A percentile compares a stretch with the other conserved stretches of the same genome.
Evolutionary conservation across 495 filamentous ascomycete species (phyloP).

Genomic region (Penicillium verhagenii): DNA sequence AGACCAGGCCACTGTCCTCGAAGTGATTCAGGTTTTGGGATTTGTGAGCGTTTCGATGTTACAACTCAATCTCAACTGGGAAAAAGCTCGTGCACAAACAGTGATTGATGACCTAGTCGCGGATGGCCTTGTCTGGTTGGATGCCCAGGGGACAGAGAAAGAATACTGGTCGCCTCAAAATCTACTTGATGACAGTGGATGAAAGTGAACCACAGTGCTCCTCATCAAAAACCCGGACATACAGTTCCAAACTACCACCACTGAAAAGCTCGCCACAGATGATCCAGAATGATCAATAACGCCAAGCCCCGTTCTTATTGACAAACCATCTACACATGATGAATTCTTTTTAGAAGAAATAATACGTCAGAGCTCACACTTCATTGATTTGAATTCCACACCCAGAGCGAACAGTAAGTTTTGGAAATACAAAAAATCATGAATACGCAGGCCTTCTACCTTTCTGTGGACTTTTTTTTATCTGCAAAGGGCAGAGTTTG

Average conservation of each 20-base stretch:
- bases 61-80: slow-evolving; percentile 85
- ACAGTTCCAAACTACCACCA: not conserved
- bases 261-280: not conserved
- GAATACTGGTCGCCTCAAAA: slow-evolving; percentile 90
- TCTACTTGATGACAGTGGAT: slow-evolving; percentile 42
- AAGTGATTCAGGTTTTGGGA: slow-evolving; percentile 80
- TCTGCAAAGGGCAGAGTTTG: not conserved
- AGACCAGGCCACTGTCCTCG: slow-evolving; percentile 88
- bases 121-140: slow-evolving; percentile 92
- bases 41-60: slow-evolving; percentile 92
- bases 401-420: not conserved
- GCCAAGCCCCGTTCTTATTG: not conserved
- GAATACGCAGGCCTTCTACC: not conserved
- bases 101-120: slow-evolving; percentile 88
- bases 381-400: too few species aligned
- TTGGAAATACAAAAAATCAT: not conserved
- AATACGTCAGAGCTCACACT: too few species aligned
- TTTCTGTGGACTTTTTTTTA: not conserved
- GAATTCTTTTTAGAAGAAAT: too few species aligned
- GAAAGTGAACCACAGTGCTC: slow-evolving; percentile 8
- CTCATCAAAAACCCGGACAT: not conserved
- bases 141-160: slow-evolving; percentile 78
- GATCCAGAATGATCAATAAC: not conserved
- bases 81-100: slow-evolving; percentile 77
- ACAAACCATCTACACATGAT: not conserved